Conservation (phyloP, 2,329 filamentous ascomycete genomes). For the Coniochaeta sp. region DNA sequence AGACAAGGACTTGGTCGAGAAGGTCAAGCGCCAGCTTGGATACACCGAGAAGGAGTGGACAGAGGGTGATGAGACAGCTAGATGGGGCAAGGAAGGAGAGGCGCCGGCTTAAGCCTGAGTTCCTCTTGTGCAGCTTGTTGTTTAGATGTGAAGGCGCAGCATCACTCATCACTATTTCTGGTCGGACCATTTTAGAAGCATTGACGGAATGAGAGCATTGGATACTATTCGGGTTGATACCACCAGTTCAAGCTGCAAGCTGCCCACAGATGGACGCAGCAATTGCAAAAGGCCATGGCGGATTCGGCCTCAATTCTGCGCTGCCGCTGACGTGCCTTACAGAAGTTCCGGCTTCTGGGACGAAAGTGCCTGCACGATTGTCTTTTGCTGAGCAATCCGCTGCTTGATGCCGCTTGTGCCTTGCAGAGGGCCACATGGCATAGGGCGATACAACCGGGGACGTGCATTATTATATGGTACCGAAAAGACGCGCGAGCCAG, state of each 20-base stretch:
- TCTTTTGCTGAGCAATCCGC: not conserved
- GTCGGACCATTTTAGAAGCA: not conserved
- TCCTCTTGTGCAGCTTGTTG: not conserved
- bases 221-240: not conserved
- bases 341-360: not conserved
- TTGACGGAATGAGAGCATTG: not conserved
- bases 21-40: conserved; percentile 78
- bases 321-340: not conserved
- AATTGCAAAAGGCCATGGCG: not conserved
- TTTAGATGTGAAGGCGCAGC: not conserved
- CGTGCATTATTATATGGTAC: not conserved
- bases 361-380: not conserved
- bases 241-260: not conserved
- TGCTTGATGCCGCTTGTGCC: not conserved
- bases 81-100: conserved; percentile 61
- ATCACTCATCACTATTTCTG: not conserved
- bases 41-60: conserved; percentile 82
- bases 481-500: not conserved
- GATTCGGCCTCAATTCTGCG: not conserved
- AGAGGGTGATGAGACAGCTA: conserved; percentile 71
- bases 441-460: not conserved
- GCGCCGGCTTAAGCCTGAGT: not conserved
- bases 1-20: conserved; percentile 66
- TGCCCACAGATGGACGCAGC: not conserved
- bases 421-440: not conserved